Evolutionary conservation across 768 basidiomycete species (phyloP), one percentile per base, ranked within the genome.

Genomic region (Hygrocybe coccinea): DNA sequence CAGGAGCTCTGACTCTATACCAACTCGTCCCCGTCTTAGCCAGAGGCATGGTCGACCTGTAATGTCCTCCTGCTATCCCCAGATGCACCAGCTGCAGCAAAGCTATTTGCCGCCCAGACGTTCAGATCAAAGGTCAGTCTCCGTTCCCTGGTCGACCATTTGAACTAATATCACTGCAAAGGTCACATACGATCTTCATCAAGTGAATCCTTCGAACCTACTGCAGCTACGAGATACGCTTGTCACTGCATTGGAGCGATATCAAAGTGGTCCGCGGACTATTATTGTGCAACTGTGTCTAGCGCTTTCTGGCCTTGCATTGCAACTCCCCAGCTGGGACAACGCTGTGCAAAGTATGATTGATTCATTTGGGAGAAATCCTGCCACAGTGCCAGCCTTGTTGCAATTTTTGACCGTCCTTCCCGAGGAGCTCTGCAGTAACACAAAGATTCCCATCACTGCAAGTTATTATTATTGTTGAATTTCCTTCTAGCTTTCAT

Each of bases 71-170:
- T 99, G 60, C 83, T 87, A 59, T 84, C 86, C 5, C 81, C 85
- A 44, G 87, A 92, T 62, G 84, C 83, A 2, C 89, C 91, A 2
- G 68, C 76, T 33, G 80, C 91, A 52, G 91, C 91, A 37, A 91
- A 92, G 69, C 72, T 97, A 51, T 97, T 99, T 65, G 95, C 94
- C 8, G 94, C 95, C 1, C 97, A 99, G 72, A 98, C 97, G 0
- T 91, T 99, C 68, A 80, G 95, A 67, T 79, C 89, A 48, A 99
- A 99, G 80, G 97, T 91, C 58, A 61, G 85, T 74, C 43, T 49
- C 54, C 33, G 29, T 22, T 45, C 44, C 37, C 21, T 25, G 41
- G 36, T 45, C 55, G 36, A 33, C 29, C 3, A 5, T 11, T 12
- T 15, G 36, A 21, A 38, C 34, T 38, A n/a, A 47, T 55, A 66